Base-by-base conservation (phyloP, 352 stramenopile genomes). In the Thraustochytrium striatum region DNA sequence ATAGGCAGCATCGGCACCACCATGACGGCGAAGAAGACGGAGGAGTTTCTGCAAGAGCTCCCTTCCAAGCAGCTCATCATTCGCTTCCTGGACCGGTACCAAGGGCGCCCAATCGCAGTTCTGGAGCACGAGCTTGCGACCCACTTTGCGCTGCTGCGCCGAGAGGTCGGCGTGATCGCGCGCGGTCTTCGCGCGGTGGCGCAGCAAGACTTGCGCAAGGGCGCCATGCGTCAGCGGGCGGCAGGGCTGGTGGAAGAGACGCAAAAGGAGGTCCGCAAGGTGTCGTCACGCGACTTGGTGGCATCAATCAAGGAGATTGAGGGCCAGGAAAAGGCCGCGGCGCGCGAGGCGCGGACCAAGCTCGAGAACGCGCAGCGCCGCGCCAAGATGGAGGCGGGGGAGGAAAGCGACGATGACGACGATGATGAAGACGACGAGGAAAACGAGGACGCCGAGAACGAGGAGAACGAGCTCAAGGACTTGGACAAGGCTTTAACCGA, bases 1-100 rank as follows among this genome's bases (percentile, higher is more conserved):
- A 72, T 87, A 30, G 52, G 82, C 21, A 58, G 33, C 44, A 83
- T 85, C 52, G 82, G 88, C 57, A 88, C 85, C 0, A 89, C 89
- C 0, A 90, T 94, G 87, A 95, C 91, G 0, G 82, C 88, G 13
- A 89, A 96, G 32, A 96, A 96, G 78, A 58, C 92, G 65, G 72
- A 81, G 1, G 91, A 96, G 69, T 83, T 97, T 47, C 85, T 96
- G 1, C 85, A 93, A 36, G 92, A 97, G 82, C 78, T 97, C 2
- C 92, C 92, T 0, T 94, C 91, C 0, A 97, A 97, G 78, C 90
- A 89, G 1, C 90, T 96, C 38, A 87, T 96, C 36, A 90, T 94
- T 32, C 85, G 85, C 25, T 96, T 96, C 41, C 82, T 86, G 0
- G 78, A 61, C 28, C 19, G 69, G n/a, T 79, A 79, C 55, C n/a